Base-by-base conservation (phyloP, 192 early-diverging fungal genomes). In the Coemansia sp. region DNA sequence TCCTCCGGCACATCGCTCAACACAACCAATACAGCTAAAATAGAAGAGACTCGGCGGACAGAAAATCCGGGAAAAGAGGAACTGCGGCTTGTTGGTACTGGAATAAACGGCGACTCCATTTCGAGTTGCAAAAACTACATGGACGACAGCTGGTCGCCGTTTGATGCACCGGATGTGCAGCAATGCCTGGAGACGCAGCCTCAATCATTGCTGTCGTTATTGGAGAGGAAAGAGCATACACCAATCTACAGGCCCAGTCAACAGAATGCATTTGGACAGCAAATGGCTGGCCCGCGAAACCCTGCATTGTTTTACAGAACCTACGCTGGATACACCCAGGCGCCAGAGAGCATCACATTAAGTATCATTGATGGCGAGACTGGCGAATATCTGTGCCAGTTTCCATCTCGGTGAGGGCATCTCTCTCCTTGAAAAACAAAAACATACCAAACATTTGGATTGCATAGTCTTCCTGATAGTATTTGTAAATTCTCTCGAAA, bases 121-220 rank as follows among this genome's bases (percentile, higher is more conserved):
- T 43, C 49, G 4, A 35, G 28, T 2, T 52, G 23, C 39, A 3
- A 20, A 7, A 51, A 64, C 29, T 26, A 30, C 10, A 45, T 21
- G 45, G 39, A 56, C 43, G 70, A 72, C 29, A 56, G 46, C 56
- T 78, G 75, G 75, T 78, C 75, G 29, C 75, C 75, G 4, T 78
- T 78, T 63, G 64, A 61, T 29, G 30, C 51, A 4, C 67, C 60
- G 18, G 23, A 40, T 16, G 63, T 78, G 4, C 67, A 55, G 30
- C 53, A 72, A 57, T 69, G 75, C 35, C 58, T 78, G 2, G 0
- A 31, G 5, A 31, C 66, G 7, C 51, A 53, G 16, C 9, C 45
- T 1, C 43, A 39, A 4, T 34, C 59, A 33, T 33, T 28, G 28
- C 58, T 61, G 30, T 72, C 75, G 29, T 45, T 78, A 23, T 34